Evolutionary conservation across 495 filamentous ascomycete genomes (phyloP).

Genomic region (Penicillium coffeae): DNA sequence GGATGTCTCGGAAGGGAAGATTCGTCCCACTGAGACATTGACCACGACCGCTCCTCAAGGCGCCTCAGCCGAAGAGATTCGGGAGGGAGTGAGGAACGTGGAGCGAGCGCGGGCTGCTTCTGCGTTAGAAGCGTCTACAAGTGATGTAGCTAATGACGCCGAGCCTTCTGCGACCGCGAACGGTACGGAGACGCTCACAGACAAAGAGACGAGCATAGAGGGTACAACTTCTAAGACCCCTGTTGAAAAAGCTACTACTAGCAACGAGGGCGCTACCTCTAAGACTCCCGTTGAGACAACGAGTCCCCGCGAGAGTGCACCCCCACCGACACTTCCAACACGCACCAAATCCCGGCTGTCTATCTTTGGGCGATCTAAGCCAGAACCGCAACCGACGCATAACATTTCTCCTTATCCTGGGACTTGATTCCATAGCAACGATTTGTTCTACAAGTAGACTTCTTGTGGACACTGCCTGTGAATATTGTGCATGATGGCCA

Average conservation of each 20-base stretch:
- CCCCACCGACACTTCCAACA: conserved; percentile 16
- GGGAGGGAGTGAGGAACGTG: conserved; percentile 38
- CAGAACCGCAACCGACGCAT: conserved; percentile 15
- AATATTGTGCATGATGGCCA: too few species aligned
- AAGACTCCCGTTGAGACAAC: too few species aligned
- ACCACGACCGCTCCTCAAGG: conserved; percentile 46
- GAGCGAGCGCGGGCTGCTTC: conserved; percentile 28
- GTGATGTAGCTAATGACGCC: neutral
- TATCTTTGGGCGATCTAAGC: conserved; percentile 29
- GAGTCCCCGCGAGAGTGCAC: conserved; percentile 11
- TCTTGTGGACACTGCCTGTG: neutral
- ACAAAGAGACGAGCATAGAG: too few species aligned
- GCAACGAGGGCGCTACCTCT: too few species aligned
- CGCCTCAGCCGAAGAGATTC: conserved; percentile 39
- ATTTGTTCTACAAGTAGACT: neutral
- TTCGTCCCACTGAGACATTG: conserved; percentile 40
- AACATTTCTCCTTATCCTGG: conserved; percentile 42
- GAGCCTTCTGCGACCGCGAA: neutral
- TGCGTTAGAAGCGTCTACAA: conserved; percentile 1
- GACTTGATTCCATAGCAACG: conserved; percentile 21
- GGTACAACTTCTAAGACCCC: too few species aligned
- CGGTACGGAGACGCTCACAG: too few species aligned
- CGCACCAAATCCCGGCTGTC: conserved; percentile 34
- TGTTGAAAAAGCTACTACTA: too few species aligned
- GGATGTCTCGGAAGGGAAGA: conserved; percentile 22